phyloP scores from a whole-genome alignment of 257 asterid species.

The Echium plantagineum region DNA sequence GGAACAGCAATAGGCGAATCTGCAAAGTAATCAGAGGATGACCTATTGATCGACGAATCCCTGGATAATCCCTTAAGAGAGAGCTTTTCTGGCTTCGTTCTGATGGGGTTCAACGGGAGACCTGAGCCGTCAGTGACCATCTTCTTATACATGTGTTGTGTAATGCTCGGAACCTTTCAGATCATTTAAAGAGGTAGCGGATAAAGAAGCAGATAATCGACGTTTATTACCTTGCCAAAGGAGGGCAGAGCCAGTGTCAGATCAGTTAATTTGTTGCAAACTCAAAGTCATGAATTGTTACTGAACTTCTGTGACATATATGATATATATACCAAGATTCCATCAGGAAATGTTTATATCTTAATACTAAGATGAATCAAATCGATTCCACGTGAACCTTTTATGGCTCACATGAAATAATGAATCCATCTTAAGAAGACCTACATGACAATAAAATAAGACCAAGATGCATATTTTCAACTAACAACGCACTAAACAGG shows the following conservation, averaged over 20 bases:
- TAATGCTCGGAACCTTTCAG: background rate
- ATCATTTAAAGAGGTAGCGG: too few species aligned
- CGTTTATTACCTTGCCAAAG: too few species aligned
- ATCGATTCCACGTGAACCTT: background rate
- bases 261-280: too few species aligned
- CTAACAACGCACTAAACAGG: background rate
- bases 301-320: background rate
- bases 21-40: slow-evolving; percentile 20
- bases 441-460: background rate
- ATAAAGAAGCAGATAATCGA: too few species aligned
- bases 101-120: slow-evolving; percentile 12
- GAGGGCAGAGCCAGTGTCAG: too few species aligned
- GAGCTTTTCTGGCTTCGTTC: slow-evolving; percentile 6
- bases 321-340: background rate
- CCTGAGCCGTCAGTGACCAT: slow-evolving; percentile 12
- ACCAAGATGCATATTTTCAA: background rate
- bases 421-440: background rate
- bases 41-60: background rate
- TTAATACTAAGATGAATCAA: background rate
- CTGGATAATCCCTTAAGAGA: background rate
- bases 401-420: background rate
- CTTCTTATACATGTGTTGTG: background rate
- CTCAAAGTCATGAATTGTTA: too few species aligned
- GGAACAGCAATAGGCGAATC: slow-evolving; percentile 18
- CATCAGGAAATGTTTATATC: background rate